These are phyloP conservation scores for Colletotrichum gigasporum DNA, from an alignment of 2,329 filamentous ascomycete genomes.

Conservation along the genomic window DNA sequence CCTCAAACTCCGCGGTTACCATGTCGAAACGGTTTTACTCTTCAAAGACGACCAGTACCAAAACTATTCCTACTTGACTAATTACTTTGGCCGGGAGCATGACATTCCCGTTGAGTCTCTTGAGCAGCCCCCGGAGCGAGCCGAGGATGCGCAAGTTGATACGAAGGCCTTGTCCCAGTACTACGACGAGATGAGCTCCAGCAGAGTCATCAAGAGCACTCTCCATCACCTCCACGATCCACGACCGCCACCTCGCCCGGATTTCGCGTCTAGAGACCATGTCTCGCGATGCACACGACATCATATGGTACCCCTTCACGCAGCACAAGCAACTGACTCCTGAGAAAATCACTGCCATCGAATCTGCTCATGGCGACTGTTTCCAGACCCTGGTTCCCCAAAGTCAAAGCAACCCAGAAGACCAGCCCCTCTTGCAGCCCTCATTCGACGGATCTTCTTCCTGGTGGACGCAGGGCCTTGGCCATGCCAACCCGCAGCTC, in stretches of 20 bases:
- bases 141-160: conserved; percentile 55
- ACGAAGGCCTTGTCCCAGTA: conserved; percentile 68
- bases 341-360: conserved; percentile 76
- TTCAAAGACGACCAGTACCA: conserved; percentile 74
- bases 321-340: conserved; percentile 74
- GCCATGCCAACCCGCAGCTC: conserved; percentile 78
- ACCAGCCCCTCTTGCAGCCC: conserved; percentile 60
- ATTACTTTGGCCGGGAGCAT: conserved; percentile 72
- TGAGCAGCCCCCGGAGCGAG: conserved; percentile 65
- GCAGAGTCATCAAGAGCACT: conserved; percentile 51
- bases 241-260: conserved; percentile 62
- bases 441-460: conserved; percentile 87
- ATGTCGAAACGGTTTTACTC: conserved; percentile 75
- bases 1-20: conserved; percentile 79
- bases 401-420: neutral
- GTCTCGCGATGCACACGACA: conserved; percentile 65
- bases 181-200: conserved; percentile 60
- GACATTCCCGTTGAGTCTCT: conserved; percentile 66
- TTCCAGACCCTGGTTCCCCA: conserved; percentile 67
- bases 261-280: conserved; percentile 69
- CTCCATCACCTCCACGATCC: conserved; percentile 63
- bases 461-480: conserved; percentile 92
- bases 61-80: conserved; percentile 73
- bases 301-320: conserved; percentile 89
- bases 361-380: conserved; percentile 81